Base-by-base conservation (phyloP, 116 monocot genomes). In the Thalassia testudinum region DNA sequence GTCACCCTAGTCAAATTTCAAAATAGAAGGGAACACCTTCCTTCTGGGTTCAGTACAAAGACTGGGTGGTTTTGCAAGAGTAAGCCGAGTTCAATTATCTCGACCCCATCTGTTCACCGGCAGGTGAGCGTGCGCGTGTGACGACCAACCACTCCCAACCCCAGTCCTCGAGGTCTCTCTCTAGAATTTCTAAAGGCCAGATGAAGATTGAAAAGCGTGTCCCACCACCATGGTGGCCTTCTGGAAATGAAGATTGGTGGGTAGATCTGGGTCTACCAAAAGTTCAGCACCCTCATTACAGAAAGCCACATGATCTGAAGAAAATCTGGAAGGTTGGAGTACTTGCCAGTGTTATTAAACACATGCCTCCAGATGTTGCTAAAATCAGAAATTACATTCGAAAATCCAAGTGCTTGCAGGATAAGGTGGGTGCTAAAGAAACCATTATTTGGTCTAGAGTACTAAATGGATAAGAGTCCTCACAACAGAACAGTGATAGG, bases 251-350 rank as follows among this genome's bases (percentile, higher is more conserved):
- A 65, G 80, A 83, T 0, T 89, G 89, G 89, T 89, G 83, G 79
- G 58, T 65, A 37, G 50, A 47, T 38, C 61, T 89, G 55, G 89
- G 89, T 20, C 54, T 89, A 61, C 80, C 77, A 30, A 75, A 69
- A 44, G 80, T 71, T 24, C 80, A 89, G n/a, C 24, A 56, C 20
- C 70, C 75, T 49, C 83, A 80, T 30, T 83, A 83, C 59, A 83
- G 52, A 85, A 85, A 82, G 59, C 89, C 89, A 24, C 89, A 89
- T 64, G 89, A 83, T 78, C 58, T 89, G 61, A 89, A 89, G 70
- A 89, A 89, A 59, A 27, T 83, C 4, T 83, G 74, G 83, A 89
- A 89, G 65, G 89, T 89, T 64, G 89, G 83, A 28, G 83, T 89
- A 13, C 72, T 89, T 12, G 77, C 75, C 0, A 69, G 61, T 52